A percentile compares a stretch with the other conserved stretches of the same genome.
These are phyloP conservation scores for Aspergillus sergii DNA, from an alignment of 2,329 filamentous ascomycete species.

Conservation along the genomic window DNA sequence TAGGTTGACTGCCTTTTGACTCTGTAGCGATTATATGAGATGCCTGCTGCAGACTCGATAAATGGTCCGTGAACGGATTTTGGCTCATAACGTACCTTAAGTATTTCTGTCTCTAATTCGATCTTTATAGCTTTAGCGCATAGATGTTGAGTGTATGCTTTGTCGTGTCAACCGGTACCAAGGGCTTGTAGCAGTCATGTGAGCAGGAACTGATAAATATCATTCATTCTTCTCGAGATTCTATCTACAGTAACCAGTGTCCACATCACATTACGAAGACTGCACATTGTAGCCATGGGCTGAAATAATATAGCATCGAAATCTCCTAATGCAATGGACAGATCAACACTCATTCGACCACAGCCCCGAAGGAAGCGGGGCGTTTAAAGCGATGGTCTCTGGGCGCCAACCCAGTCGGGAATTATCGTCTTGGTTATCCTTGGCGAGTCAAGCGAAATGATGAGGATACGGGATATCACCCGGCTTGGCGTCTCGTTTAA, in stretches of 20 bases:
- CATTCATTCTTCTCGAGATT: neutral
- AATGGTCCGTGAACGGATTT: neutral
- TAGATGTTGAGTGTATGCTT: too few species aligned
- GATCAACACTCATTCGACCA: neutral
- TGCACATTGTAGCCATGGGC: neutral
- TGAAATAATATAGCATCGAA: neutral
- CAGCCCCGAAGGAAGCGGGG: conserved; percentile 9
- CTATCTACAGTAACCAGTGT: neutral
- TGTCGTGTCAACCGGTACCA: too few species aligned
- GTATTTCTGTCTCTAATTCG: neutral
- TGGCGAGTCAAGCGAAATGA: neutral
- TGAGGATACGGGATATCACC: neutral
- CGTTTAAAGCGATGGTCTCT: conserved; percentile 9
- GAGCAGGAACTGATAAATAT: neutral
- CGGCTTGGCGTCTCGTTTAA: neutral
- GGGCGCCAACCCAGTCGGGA: conserved; percentile 8
- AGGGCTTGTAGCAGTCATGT: neutral
- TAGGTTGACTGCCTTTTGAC: neutral
- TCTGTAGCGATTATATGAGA: too few species aligned
- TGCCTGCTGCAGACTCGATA: neutral
- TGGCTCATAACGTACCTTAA: neutral
- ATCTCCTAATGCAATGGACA: neutral
- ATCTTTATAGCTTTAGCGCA: neutral
- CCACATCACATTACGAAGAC: neutral
- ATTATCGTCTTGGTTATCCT: neutral